Percentiles rank a stretch among this genome's conserved stretches.
Conservation (phyloP, 169 alveolate species). For the Cryptosporidium andersoni region DNA sequence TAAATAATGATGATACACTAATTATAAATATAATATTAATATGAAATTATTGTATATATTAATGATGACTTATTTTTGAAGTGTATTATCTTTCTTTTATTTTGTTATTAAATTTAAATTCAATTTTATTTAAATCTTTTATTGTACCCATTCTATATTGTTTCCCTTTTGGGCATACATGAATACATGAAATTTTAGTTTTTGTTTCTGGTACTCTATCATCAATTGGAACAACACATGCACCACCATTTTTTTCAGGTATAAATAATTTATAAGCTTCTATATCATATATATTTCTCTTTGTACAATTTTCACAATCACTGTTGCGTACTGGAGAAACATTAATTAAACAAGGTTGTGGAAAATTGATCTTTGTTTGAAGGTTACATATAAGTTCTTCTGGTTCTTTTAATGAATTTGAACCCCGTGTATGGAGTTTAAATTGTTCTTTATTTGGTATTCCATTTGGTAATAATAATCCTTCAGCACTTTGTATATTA, state of each 20-base stretch:
- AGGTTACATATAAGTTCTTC: constrained; percentile 63
- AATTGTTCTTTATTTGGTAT: constrained; percentile 55
- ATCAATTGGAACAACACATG: constrained; percentile 43
- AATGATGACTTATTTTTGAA: no score
- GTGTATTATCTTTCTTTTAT: neutral
- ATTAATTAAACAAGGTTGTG: constrained; percentile 52
- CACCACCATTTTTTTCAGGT: constrained; percentile 62
- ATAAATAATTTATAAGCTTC: constrained; percentile 50
- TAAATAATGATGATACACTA: neutral
- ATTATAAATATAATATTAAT: neutral
- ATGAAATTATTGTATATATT: no score
- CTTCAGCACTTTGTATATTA: constrained; percentile 57
- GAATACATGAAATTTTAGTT: constrained; percentile 14
- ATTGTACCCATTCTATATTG: constrained; percentile 53
- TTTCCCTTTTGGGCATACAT: constrained; percentile 68
- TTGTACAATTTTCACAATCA: constrained; percentile 53
- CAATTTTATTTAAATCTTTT: constrained; percentile 24
- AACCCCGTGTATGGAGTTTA: constrained; percentile 53
- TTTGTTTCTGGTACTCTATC: constrained; percentile 25
- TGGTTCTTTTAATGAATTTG: constrained; percentile 66
- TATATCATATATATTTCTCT: constrained; percentile 31
- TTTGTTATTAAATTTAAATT: neutral
- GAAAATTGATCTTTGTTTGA: constrained; percentile 35
- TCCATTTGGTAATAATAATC: constrained; percentile 51
- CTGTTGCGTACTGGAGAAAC: constrained; percentile 18